Conservation (phyloP, 2,329 filamentous ascomycete species). For the Chaetomiaceae sp. region DNA sequence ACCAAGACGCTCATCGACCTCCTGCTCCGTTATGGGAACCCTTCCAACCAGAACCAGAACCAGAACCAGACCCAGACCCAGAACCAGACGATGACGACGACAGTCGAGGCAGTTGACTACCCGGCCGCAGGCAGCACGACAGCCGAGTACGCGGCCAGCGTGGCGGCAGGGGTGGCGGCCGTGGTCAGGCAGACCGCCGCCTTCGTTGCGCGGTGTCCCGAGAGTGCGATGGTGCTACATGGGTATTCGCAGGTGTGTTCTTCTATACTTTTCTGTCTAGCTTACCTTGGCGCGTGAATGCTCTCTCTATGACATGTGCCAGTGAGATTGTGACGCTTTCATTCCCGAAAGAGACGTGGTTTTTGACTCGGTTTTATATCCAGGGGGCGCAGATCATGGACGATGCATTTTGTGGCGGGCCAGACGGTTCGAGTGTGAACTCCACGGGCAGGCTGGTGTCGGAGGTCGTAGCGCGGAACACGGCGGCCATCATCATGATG, state of each 20-base stretch:
- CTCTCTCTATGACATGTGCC: too few relatives aligned
- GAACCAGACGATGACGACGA: slow-evolving; percentile 33
- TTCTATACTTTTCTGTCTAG: too few relatives aligned
- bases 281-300: too few relatives aligned
- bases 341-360: too few relatives aligned
- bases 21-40: slow-evolving; percentile 34
- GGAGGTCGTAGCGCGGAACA: slow-evolving; percentile 42
- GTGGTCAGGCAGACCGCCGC: slow-evolving; percentile 42
- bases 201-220: slow-evolving; percentile 50
- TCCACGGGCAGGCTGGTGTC: slow-evolving; percentile 40
- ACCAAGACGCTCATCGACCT: slow-evolving; percentile 40
- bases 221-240: slow-evolving; percentile 51
- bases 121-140: slow-evolving; percentile 48
- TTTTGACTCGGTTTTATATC: background rate
- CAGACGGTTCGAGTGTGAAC: slow-evolving; percentile 44
- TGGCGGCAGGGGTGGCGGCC: slow-evolving; percentile 47
- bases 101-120: slow-evolving; percentile 44
- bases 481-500: slow-evolving; percentile 57
- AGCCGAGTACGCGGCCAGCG: slow-evolving; percentile 48
- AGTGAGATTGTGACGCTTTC: too few relatives aligned
- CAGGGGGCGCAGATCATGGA: slow-evolving; percentile 58
- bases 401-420: slow-evolving; percentile 53
- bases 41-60: too few relatives aligned
- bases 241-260: slow-evolving; percentile 53
- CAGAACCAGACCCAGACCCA: slow-evolving; percentile 29